These are phyloP conservation scores for Gentiana dahurica DNA, from an alignment of 257 asterid genomes.

Conservation along the genomic window DNA sequence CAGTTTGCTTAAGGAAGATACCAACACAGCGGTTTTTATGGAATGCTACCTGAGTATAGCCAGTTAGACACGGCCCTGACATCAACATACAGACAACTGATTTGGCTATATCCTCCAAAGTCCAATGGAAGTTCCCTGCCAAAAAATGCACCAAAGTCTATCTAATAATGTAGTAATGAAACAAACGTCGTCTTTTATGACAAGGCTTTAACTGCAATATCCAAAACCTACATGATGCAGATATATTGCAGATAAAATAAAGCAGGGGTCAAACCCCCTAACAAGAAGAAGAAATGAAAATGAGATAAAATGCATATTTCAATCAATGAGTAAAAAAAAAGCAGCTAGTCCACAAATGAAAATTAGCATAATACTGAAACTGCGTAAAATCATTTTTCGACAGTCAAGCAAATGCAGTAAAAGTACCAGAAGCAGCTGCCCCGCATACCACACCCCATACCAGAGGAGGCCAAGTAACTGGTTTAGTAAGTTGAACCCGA, in stretches of 20 bases:
- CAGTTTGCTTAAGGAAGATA: constrained; percentile 8
- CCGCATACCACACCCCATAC: constrained; percentile 98
- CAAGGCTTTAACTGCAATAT: no score
- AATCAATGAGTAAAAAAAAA: no score
- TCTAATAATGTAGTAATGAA: no score
- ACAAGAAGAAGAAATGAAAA: no score
- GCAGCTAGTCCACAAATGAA: no score
- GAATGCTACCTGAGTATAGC: constrained; percentile 76
- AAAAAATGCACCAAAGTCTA: not conserved
- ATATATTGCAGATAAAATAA: no score
- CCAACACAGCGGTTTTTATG: constrained; percentile 1
- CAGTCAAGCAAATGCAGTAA: not conserved
- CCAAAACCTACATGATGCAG: no score
- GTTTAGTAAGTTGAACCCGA: constrained; percentile 86
- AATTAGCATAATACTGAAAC: no score
- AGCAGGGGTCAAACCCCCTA: no score
- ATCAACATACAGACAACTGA: constrained; percentile 77
- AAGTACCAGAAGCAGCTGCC: constrained; percentile 93
- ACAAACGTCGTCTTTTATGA: no score
- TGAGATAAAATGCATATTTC: no score
- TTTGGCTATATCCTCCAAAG: constrained; percentile 77
- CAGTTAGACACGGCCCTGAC: constrained; percentile 96
- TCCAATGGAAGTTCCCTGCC: constrained; percentile 88
- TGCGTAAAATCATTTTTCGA: not conserved
- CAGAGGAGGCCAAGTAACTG: constrained; percentile 98